Evolutionary conservation across 2,329 filamentous ascomycete species (phyloP).

Genomic region (Diaporthe sp.): DNA sequence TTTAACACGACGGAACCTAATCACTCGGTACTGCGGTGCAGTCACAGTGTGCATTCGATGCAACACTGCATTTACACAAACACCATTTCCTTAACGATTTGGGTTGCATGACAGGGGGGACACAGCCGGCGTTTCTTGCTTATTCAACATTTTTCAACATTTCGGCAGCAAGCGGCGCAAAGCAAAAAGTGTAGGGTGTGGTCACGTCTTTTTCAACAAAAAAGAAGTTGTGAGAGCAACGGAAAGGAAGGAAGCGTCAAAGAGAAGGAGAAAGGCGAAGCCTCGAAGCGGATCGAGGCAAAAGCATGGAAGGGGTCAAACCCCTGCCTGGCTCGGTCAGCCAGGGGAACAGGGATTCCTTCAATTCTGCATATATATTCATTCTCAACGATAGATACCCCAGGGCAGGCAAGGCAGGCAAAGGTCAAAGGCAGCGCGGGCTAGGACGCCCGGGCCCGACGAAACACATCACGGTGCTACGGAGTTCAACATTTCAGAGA

Average conservation of each 20-base stretch:
- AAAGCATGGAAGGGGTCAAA: background rate
- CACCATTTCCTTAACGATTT: slow-evolving; percentile 48
- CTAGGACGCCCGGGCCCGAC: slow-evolving; percentile 45
- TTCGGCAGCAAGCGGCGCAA: slow-evolving; percentile 26
- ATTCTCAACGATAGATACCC: slow-evolving; percentile 43
- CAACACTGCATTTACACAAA: slow-evolving; percentile 20
- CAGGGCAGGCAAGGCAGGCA: slow-evolving; percentile 9
- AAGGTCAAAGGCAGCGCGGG: slow-evolving; percentile 6
- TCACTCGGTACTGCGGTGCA: slow-evolving; percentile 31
- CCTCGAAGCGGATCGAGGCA: slow-evolving; percentile 19
- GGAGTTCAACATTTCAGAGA: slow-evolving; percentile 44
- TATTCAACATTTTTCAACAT: slow-evolving; percentile 41
- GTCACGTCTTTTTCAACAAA: slow-evolving; percentile 50
- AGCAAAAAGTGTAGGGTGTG: slow-evolving; percentile 16
- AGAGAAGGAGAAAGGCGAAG: background rate
- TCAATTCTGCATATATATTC: slow-evolving; percentile 45
- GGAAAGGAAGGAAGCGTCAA: background rate
- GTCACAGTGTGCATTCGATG: slow-evolving; percentile 39
- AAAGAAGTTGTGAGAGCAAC: slow-evolving; percentile 22
- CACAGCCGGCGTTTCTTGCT: slow-evolving; percentile 44
- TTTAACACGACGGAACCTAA: slow-evolving; percentile 42
- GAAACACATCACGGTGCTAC: slow-evolving; percentile 20
- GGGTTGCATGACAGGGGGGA: slow-evolving; percentile 50
- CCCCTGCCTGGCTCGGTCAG: background rate
- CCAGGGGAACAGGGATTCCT: background rate